Evolutionary conservation across 768 basidiomycete genomes (phyloP), one percentile per base, ranked within the genome.

Genomic region (Serendipita sp.): DNA sequence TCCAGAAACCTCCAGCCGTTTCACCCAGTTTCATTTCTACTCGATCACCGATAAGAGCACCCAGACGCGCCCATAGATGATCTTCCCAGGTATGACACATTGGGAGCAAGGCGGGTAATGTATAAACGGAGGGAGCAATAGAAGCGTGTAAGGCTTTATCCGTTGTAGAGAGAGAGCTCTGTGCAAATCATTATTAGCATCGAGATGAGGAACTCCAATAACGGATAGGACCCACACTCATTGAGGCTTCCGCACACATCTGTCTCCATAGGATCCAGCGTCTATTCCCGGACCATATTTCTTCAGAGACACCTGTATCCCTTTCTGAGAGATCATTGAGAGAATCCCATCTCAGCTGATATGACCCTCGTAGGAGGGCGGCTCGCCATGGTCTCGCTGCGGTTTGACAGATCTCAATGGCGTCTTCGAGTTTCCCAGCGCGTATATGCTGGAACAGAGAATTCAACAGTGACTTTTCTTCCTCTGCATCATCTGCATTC

Each of bases 71-170:
- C 96, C 96, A 99, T 0, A 98, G 78, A 71, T 94, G 86, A 70
- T 99, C 96, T 70, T 94, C 89, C 94, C 95, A 98, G 24, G 89
- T 87, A 38, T 85, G 76, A 70, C 91, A 94, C 2, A 87, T 83
- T 0, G 84, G 79, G 1, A 77, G 47, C 38, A 92, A 80, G 37
- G 86, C 74, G 24, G 73, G 75, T 0, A 83, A 79, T 1, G 88
- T 89, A 73, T 80, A 85, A 53, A 78, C 81, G 11, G 79, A 86
- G 37, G 85, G 94, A 32, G 79, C 85, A 5, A 99, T 81, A 0
- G 92, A 85, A 0, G 93, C 94, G 69, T 92, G 94, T 0, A 98
- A 76, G 0, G 85, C 80, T n/a, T 92, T 86, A 72, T 97, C 92
- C 45, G 84, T 78, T 13, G 83, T 78, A 0, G 86, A 77, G 2